Conservation (phyloP, 2,329 filamentous ascomycete species). For the Metarhizium humberi region DNA sequence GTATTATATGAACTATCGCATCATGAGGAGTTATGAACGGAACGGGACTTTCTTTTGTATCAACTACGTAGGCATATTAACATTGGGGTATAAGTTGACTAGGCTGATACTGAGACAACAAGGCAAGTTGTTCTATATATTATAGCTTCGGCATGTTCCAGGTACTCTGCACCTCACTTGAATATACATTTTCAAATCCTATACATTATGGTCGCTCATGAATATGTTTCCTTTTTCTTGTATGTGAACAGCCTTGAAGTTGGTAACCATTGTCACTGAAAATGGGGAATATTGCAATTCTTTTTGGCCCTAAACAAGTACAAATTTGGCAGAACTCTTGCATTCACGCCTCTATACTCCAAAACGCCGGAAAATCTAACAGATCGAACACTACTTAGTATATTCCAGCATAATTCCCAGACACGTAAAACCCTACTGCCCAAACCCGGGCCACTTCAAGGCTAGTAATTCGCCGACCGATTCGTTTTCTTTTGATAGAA, state of each 20-base stretch:
- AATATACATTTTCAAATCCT: neutral
- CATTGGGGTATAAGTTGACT: neutral
- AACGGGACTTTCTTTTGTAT: conserved; percentile 1
- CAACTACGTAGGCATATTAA: neutral
- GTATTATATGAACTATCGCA: conserved; percentile 10
- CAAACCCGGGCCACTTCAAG: conserved; percentile 37
- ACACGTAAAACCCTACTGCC: conserved; percentile 17
- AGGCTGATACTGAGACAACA: neutral
- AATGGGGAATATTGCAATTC: neutral
- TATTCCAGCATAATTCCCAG: conserved; percentile 6
- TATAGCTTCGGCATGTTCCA: neutral
- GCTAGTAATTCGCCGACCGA: conserved; percentile 47
- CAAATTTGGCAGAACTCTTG: neutral
- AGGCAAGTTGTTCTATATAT: neutral
- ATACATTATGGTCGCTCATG: neutral
- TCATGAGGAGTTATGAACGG: conserved; percentile 17
- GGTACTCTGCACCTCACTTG: neutral
- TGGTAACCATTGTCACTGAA: neutral
- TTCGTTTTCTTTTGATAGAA: conserved; percentile 62
- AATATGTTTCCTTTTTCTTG: neutral
- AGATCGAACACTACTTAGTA: neutral
- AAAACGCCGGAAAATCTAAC: conserved; percentile 4
- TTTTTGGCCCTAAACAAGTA: neutral
- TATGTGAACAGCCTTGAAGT: neutral
- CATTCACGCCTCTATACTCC: conserved; percentile 4